These are phyloP conservation scores for Teunomyces stri DNA, from an alignment of 805 yeast species.

Conservation along the genomic window DNA sequence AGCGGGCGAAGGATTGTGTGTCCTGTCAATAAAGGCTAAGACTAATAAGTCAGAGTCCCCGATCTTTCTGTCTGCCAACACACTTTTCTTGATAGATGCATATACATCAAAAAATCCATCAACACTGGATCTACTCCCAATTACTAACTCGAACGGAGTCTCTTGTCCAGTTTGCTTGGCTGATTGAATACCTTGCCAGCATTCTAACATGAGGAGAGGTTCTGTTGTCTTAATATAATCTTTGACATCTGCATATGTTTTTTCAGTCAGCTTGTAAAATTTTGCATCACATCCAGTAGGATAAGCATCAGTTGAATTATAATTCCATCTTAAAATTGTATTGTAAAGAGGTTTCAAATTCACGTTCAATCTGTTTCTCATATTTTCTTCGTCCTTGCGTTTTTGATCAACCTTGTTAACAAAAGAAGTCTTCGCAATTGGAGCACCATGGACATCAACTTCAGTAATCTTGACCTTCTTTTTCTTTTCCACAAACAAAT, in stretches of 20 bases:
- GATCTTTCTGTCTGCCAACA: constrained; percentile 50
- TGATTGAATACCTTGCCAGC: constrained; percentile 87
- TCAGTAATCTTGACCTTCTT: constrained; percentile 38
- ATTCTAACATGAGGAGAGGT: constrained; percentile 82
- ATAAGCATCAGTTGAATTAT: constrained; percentile 49
- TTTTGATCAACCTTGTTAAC: constrained; percentile 28
- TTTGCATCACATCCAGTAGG: constrained; percentile 51
- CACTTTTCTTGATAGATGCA: constrained; percentile 59
- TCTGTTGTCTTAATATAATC: constrained; percentile 70
- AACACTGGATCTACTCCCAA: constrained; percentile 80
- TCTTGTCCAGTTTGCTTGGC: constrained; percentile 62
- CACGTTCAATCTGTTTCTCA: constrained; percentile 77
- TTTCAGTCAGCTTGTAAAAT: constrained; percentile 48
- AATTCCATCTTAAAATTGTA: constrained; percentile 75
- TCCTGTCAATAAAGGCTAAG: constrained; percentile 38
- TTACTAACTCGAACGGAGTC: constrained; percentile 59
- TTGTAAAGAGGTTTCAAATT: constrained; percentile 73
- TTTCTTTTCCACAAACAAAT: constrained; percentile 36
- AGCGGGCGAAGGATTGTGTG: constrained; percentile 11
- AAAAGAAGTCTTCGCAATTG: constrained; percentile 20
- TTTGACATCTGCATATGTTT: constrained; percentile 52
- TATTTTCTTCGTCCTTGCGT: constrained; percentile 63
- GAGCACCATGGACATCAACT: constrained; percentile 45
- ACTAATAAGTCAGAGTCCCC: constrained; percentile 78
- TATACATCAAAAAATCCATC: constrained; percentile 88